These are phyloP conservation scores for Helenozyma rhizophorensis DNA, from an alignment of 805 yeast species.

Conservation along the genomic window DNA sequence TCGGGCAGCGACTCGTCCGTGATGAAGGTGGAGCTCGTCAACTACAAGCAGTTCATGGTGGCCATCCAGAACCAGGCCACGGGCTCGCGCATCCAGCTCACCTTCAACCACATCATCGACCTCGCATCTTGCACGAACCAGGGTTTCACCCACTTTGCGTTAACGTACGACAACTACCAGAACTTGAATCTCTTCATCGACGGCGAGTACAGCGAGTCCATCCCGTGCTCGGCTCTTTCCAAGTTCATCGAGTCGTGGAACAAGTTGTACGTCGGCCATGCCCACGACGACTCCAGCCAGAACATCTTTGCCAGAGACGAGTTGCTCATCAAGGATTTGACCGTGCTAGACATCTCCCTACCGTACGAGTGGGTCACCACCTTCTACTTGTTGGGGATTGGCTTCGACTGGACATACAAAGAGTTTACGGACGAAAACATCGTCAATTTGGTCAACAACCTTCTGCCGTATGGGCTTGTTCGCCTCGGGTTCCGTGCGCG, in stretches of 20 bases:
- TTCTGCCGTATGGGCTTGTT: slow-evolving; percentile 3
- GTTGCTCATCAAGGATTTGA: slow-evolving; percentile 32
- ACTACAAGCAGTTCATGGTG: slow-evolving; percentile 27
- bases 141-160: slow-evolving; percentile 28
- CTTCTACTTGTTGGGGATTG: slow-evolving; percentile 42
- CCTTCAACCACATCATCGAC: slow-evolving; percentile 29
- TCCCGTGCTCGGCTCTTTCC: slow-evolving; percentile 32
- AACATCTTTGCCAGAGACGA: slow-evolving; percentile 19
- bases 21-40: slow-evolving; percentile 25
- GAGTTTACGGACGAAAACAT: slow-evolving; percentile 31
- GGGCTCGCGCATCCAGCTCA: slow-evolving; percentile 24
- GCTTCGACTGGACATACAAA: slow-evolving; percentile 45
- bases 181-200: slow-evolving; percentile 45
- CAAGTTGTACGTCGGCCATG: slow-evolving; percentile 32
- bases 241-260: slow-evolving; percentile 29
- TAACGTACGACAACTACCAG: slow-evolving; percentile 33
- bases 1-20: slow-evolving; percentile 17
- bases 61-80: slow-evolving; percentile 22
- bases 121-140: slow-evolving; percentile 9
- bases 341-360: slow-evolving; percentile 33
- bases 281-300: slow-evolving; percentile 4
- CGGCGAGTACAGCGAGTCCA: slow-evolving; percentile 45
- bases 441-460: slow-evolving; percentile 3
- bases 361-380: slow-evolving; percentile 50
- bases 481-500: slow-evolving; percentile 4